These are phyloP conservation scores for Macrocybe gigantea DNA, from an alignment of 768 basidiomycete species.

Conservation along the genomic window DNA sequence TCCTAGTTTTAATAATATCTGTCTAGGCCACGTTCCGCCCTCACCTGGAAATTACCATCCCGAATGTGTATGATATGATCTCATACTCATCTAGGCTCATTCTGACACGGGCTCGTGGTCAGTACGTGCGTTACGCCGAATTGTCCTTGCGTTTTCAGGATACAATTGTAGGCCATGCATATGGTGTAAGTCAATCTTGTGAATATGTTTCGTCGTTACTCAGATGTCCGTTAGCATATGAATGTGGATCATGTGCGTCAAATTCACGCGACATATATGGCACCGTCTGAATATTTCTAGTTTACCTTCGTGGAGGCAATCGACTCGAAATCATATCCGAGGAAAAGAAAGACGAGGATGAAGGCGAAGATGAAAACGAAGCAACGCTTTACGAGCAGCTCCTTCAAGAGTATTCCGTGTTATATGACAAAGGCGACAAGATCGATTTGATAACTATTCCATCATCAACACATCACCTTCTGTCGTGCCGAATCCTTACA, in stretches of 20 bases:
- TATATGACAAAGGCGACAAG: slow-evolving; percentile 46
- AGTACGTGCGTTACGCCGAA: slow-evolving; percentile 68
- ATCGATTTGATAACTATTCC: slow-evolving; percentile 58
- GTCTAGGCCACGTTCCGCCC: slow-evolving; percentile 80
- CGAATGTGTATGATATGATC: slow-evolving; percentile 61
- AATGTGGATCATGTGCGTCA: slow-evolving; percentile 67
- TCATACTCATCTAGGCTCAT: slow-evolving; percentile 5
- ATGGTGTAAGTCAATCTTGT: slow-evolving; percentile 50
- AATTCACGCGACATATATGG: slow-evolving; percentile 11
- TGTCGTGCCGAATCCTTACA: slow-evolving; percentile 82
- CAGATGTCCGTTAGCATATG: slow-evolving; percentile 53
- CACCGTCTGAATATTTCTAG: slow-evolving; percentile 19
- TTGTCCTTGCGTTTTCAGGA: slow-evolving; percentile 81
- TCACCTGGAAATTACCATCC: slow-evolving; percentile 75
- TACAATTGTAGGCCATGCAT: slow-evolving; percentile 82
- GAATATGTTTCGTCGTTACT: slow-evolving; percentile 21
- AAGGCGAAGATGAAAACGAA: slow-evolving; percentile 13
- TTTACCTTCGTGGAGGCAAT: slow-evolving; percentile 51
- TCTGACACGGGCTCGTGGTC: slow-evolving; percentile 9
- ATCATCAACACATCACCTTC: slow-evolving; percentile 79
- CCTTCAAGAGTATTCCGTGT: slow-evolving; percentile 55
- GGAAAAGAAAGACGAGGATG: slow-evolving; percentile 14
- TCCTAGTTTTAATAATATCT: slow-evolving; percentile 6
- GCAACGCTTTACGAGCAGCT: slow-evolving; percentile 46
- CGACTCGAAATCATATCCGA: slow-evolving; percentile 42